Evolutionary conservation across 768 basidiomycete species (phyloP).

Genomic region (Kwoniella europaea): DNA sequence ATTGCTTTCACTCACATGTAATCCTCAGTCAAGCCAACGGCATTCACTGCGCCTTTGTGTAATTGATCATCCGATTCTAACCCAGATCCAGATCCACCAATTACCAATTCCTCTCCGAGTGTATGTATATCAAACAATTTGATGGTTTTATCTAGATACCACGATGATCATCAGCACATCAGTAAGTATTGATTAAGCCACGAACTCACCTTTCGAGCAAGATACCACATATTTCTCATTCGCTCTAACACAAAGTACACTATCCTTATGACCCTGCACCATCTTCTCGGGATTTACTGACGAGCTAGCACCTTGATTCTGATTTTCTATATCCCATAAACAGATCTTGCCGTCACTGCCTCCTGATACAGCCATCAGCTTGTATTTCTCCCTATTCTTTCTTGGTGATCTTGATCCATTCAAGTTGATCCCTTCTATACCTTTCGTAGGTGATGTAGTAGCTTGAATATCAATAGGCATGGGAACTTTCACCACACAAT

Average conservation of each 20-base stretch:
- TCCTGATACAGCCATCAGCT: constrained; percentile 44
- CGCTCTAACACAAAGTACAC: constrained; percentile 52
- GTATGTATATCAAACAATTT: constrained; percentile 49
- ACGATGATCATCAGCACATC: constrained; percentile 9
- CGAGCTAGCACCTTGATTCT: constrained; percentile 12
- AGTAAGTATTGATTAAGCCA: neutral
- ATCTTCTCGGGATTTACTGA: constrained; percentile 37
- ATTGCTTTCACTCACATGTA: constrained; percentile 46
- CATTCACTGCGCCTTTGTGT: constrained; percentile 50
- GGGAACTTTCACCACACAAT: constrained; percentile 23
- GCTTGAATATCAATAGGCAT: neutral
- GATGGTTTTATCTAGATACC: constrained; percentile 51
- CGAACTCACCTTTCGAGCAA: constrained; percentile 51
- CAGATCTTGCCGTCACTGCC: constrained; percentile 55
- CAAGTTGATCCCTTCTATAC: neutral
- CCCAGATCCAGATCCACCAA: constrained; percentile 27
- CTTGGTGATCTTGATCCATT: neutral
- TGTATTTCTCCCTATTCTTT: neutral
- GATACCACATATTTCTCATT: constrained; percentile 52
- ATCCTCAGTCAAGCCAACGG: constrained; percentile 47
- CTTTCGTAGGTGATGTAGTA: neutral
- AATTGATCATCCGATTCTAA: constrained; percentile 20
- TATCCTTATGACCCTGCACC: constrained; percentile 45
- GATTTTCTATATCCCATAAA: constrained; percentile 51
- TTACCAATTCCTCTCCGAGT: constrained; percentile 40